Percentiles rank a stretch among this genome's conserved stretches.
Conservation (phyloP, 805 yeast species). For the Cephaloascus albidus region DNA sequence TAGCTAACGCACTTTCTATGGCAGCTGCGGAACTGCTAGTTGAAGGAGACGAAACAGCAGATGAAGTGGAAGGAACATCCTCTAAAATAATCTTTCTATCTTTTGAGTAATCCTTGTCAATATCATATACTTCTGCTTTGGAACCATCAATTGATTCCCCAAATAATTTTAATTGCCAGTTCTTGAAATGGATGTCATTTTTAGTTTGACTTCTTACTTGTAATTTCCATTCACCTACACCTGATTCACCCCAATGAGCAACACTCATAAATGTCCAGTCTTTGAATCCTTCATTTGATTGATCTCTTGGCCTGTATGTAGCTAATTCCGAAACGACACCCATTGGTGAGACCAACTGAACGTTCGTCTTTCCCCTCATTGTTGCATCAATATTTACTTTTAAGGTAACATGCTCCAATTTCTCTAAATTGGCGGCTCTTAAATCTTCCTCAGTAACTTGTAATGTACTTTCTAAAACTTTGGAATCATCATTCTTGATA, state of each 20-base stretch:
- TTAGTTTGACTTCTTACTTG: constrained; percentile 41
- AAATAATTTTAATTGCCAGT: constrained; percentile 75
- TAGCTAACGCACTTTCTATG: constrained; percentile 1
- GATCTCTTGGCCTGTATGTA: constrained; percentile 52
- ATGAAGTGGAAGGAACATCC: constrained; percentile 5
- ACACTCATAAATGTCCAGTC: constrained; percentile 95
- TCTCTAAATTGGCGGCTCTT: constrained; percentile 48
- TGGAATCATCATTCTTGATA: constrained; percentile 8
- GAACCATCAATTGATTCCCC: constrained; percentile 68
- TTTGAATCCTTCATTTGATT: constrained; percentile 44
- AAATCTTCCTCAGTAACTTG: constrained; percentile 41
- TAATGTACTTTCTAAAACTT: constrained; percentile 19
- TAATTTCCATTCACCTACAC: constrained; percentile 76
- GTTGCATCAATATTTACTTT: constrained; percentile 60
- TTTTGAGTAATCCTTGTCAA: constrained; percentile 36
- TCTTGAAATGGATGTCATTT: constrained; percentile 28
- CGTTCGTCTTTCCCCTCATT: constrained; percentile 60
- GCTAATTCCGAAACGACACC: constrained; percentile 74
- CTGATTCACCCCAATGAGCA: constrained; percentile 94
- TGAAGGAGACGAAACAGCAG: constrained; percentile 3
- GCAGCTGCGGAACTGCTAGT: constrained; percentile 1
- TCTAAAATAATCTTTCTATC: constrained; percentile 19
- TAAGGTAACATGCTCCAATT: constrained; percentile 80
- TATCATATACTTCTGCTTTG: constrained; percentile 48
- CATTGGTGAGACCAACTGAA: constrained; percentile 62